Conservation (phyloP, 1,284 basidiomycete species). For the Pyrrhoderma noxium region DNA sequence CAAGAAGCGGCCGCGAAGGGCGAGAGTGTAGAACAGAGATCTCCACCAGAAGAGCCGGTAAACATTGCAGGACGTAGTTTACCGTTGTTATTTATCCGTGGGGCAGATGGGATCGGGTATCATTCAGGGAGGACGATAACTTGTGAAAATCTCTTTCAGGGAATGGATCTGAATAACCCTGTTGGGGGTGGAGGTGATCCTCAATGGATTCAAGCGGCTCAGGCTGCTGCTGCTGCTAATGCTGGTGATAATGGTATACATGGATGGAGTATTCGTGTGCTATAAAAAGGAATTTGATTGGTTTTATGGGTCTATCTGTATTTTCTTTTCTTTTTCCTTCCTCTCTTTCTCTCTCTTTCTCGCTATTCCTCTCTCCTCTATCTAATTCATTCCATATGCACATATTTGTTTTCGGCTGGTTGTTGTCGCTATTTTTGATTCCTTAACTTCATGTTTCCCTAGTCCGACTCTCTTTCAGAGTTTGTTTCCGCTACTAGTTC, state of each 20-base stretch:
- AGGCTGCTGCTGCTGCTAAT: slow-evolving; percentile 40
- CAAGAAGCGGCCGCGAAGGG: slow-evolving; percentile 34
- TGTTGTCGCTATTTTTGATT: too few relatives aligned
- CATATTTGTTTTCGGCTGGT: too few relatives aligned
- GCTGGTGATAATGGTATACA: slow-evolving; percentile 42
- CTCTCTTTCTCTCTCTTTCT: not conserved
- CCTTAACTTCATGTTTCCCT: too few relatives aligned
- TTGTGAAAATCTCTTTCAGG: slow-evolving; percentile 72
- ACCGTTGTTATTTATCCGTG: slow-evolving; percentile 67
- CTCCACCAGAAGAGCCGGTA: not conserved
- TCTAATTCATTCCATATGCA: not conserved
- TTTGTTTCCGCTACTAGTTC: slow-evolving; percentile 3
- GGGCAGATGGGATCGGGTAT: slow-evolving; percentile 72
- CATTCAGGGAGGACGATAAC: slow-evolving; percentile 79
- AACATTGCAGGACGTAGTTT: slow-evolving; percentile 53
- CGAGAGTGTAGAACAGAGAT: not conserved
- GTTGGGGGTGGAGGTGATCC: slow-evolving; percentile 38
- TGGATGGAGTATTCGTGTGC: slow-evolving; percentile 69
- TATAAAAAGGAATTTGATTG: slow-evolving; percentile 34
- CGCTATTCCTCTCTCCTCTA: not conserved
- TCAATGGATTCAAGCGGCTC: slow-evolving; percentile 60
- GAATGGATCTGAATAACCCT: slow-evolving; percentile 46
- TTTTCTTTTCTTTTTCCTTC: slow-evolving; percentile 1
- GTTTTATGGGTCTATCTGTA: not conserved
- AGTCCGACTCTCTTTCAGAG: not conserved